phyloP scores from a whole-genome alignment of 2,329 filamentous ascomycete genomes.

The Aureobasidium sp. region DNA sequence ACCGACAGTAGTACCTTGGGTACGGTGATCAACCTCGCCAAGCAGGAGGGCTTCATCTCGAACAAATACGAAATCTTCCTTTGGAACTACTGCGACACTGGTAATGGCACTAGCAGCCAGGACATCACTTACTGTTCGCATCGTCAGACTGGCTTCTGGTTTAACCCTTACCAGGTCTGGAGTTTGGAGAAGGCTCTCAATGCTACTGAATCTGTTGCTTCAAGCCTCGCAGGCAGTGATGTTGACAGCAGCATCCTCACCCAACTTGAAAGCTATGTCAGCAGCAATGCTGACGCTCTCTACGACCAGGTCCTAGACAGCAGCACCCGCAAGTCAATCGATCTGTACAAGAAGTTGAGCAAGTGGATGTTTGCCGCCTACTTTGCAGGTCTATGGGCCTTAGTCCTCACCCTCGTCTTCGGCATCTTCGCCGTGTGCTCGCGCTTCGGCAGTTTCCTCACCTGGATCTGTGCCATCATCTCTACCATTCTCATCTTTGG shows the following conservation, averaged over 20 bases:
- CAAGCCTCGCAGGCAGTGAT: slow-evolving; percentile 15
- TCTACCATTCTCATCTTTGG: slow-evolving; percentile 50
- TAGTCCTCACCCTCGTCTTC: slow-evolving; percentile 62
- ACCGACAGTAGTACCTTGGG: slow-evolving; percentile 23
- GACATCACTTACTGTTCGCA: slow-evolving; percentile 44
- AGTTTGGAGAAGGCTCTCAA: slow-evolving; percentile 47
- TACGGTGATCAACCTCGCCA: slow-evolving; percentile 30
- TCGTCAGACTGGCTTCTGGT: slow-evolving; percentile 67
- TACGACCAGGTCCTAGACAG: slow-evolving; percentile 48
- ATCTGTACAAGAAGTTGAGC: slow-evolving; percentile 62
- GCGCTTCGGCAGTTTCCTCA: slow-evolving; percentile 70
- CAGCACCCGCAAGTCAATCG: slow-evolving; percentile 57
- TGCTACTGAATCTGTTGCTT: slow-evolving; percentile 7
- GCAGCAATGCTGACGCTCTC: slow-evolving; percentile 23
- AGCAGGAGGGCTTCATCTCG: slow-evolving; percentile 43
- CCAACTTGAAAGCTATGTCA: slow-evolving; percentile 44
- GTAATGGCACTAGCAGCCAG: slow-evolving; percentile 38
- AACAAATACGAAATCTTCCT: slow-evolving; percentile 75
- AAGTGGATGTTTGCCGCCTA: slow-evolving; percentile 82
- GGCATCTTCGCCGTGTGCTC: slow-evolving; percentile 79
- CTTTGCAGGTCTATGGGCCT: slow-evolving; percentile 61
- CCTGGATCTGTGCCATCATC: slow-evolving; percentile 61
- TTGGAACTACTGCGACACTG: slow-evolving; percentile 75
- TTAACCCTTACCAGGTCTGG: slow-evolving; percentile 60
- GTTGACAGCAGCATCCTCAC: slow-evolving; percentile 26